Percentiles rank a stretch among this genome's conserved stretches.
These are phyloP conservation scores for Porpolomopsis calyptriformis DNA, from an alignment of 768 basidiomycete species.

Conservation along the genomic window DNA sequence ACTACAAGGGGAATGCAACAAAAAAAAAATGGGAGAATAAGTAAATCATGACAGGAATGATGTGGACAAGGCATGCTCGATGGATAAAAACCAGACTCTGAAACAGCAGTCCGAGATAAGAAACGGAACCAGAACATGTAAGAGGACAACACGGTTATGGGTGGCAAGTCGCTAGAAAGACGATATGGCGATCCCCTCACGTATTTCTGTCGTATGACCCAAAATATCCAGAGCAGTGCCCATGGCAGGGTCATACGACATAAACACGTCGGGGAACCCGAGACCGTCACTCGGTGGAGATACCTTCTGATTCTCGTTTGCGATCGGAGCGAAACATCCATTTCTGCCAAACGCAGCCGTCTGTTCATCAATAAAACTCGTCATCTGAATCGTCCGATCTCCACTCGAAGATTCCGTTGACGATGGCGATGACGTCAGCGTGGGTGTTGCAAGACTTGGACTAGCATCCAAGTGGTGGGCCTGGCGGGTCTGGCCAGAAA, in stretches of 20 bases:
- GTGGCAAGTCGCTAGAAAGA: too few relatives aligned
- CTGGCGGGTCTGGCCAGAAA: not conserved
- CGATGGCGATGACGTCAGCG: constrained; percentile 48
- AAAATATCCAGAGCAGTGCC: too few relatives aligned
- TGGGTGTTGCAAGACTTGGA: constrained; percentile 44
- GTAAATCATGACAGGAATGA: too few relatives aligned
- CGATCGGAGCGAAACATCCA: not conserved
- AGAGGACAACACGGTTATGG: too few relatives aligned
- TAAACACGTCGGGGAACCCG: not conserved
- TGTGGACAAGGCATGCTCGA: too few relatives aligned
- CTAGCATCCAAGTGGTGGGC: constrained; percentile 11
- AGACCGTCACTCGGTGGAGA: not conserved
- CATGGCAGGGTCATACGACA: not conserved
- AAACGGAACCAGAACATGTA: too few relatives aligned
- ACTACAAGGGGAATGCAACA: too few relatives aligned
- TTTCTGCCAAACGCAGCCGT: constrained; percentile 13
- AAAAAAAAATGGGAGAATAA: too few relatives aligned
- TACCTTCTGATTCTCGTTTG: not conserved
- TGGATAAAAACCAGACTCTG: too few relatives aligned
- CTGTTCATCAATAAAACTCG: constrained; percentile 38
- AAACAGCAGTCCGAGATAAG: too few relatives aligned
- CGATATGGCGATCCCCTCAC: too few relatives aligned
- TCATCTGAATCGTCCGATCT: constrained; percentile 49
- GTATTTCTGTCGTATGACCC: too few relatives aligned
- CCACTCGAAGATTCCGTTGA: constrained; percentile 48